Percentiles rank a stretch among this genome's conserved stretches.
phyloP scores from a whole-genome alignment of 1,139 yeast species.

The Magnusiomyces suaveolens region DNA sequence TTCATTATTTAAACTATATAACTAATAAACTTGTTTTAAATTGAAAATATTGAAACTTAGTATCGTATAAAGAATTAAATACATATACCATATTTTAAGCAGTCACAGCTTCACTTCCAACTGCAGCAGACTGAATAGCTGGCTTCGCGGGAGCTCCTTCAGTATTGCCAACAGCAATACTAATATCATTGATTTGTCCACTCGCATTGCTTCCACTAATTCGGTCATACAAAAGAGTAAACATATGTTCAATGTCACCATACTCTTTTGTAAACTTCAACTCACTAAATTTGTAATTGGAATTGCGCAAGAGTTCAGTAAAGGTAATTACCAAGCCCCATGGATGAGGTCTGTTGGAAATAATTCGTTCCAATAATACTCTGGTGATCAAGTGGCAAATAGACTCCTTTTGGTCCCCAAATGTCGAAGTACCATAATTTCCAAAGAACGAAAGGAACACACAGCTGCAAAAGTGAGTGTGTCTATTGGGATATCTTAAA shows the following conservation, averaged over 20 bases:
- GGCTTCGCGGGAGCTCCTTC: not conserved
- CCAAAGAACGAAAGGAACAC: conserved; percentile 60
- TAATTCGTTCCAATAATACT: conserved; percentile 73
- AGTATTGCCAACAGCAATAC: too few species aligned
- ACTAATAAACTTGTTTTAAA: too few species aligned
- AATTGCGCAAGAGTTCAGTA: conserved; percentile 64
- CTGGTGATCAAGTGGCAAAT: conserved; percentile 81
- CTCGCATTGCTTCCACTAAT: conserved; percentile 25
- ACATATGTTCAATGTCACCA: conserved; percentile 45
- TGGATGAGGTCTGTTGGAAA: conserved; percentile 91
- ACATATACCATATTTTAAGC: too few species aligned
- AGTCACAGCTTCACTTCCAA: too few species aligned
- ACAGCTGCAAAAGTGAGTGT: conserved; percentile 81
- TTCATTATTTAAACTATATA: too few species aligned
- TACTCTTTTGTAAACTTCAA: conserved; percentile 63
- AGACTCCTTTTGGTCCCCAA: conserved; percentile 43
- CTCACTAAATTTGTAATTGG: conserved; percentile 62
- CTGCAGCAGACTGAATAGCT: not conserved
- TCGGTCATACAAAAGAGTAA: conserved; percentile 33
- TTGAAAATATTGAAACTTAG: too few species aligned
- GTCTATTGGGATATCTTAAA: conserved; percentile 84
- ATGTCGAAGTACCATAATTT: conserved; percentile 40
- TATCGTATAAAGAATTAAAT: too few species aligned
- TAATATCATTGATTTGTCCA: too few species aligned
- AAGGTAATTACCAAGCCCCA: conserved; percentile 93